Conservation (phyloP, 1,284 basidiomycete genomes). For the Tetrapyrgos nigripes region DNA sequence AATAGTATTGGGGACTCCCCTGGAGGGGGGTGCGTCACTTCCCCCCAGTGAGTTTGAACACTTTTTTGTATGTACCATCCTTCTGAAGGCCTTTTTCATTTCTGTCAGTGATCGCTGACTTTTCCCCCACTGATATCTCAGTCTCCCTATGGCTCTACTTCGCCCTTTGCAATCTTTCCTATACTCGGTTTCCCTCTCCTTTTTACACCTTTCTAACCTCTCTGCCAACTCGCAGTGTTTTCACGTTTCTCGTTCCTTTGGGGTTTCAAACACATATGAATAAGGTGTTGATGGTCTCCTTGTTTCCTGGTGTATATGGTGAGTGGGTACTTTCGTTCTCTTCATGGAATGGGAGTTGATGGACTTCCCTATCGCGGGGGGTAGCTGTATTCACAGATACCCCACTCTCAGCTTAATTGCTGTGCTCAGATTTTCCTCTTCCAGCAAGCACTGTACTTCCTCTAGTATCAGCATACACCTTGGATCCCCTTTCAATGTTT, state of each 20-base stretch:
- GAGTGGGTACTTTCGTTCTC: background rate
- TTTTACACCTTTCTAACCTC: too few relatives aligned
- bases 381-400: background rate
- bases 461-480: too few relatives aligned
- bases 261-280: background rate
- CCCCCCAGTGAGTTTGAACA: slow-evolving; percentile 4
- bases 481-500: too few relatives aligned
- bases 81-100: background rate
- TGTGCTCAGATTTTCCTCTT: background rate
- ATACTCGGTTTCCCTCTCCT: too few relatives aligned
- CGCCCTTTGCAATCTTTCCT: background rate
- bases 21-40: background rate
- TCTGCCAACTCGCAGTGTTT: too few relatives aligned
- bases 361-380: background rate
- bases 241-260: background rate
- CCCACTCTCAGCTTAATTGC: background rate
- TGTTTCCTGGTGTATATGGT: background rate
- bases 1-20: too few relatives aligned
- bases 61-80: background rate
- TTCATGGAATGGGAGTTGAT: too few relatives aligned
- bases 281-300: background rate
- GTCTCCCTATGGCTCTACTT: background rate
- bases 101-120: too few relatives aligned
- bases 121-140: too few relatives aligned
- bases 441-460: too few relatives aligned